A percentile compares a stretch with the other conserved stretches of the same genome.
These are phyloP conservation scores for Ammopiptanthus mongolicus DNA, from an alignment of 306 rosid genomes.

Conservation along the genomic window DNA sequence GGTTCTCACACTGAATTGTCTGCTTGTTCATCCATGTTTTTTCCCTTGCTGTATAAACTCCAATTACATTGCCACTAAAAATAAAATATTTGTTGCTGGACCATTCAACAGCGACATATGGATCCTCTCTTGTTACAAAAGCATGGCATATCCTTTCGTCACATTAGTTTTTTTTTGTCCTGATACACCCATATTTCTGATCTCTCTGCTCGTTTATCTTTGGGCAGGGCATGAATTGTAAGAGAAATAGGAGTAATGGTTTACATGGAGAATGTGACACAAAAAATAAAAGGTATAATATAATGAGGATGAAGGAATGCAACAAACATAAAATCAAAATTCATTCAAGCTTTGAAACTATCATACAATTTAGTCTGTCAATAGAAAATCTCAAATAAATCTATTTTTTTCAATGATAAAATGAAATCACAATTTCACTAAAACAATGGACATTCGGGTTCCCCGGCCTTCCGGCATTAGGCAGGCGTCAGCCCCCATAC, in stretches of 20 bases:
- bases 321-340: neutral
- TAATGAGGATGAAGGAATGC: neutral
- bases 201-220: constrained; percentile 88
- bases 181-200: constrained; percentile 88
- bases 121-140: constrained; percentile 97
- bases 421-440: neutral
- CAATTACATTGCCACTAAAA: constrained; percentile 76
- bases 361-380: neutral
- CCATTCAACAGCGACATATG: constrained; percentile 99
- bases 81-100: constrained; percentile 87
- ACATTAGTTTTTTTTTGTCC: constrained; percentile 84
- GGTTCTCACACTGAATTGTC: constrained; percentile 48
- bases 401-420: too few species aligned
- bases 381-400: neutral
- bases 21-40: constrained; percentile 68
- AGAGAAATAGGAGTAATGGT: neutral
- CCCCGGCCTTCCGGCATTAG: too few species aligned
- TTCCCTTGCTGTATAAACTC: constrained; percentile 82
- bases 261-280: neutral
- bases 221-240: constrained; percentile 36
- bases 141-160: constrained; percentile 98
- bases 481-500: too few species aligned
- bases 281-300: neutral
- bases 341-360: neutral
- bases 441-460: too few species aligned